Conservation (phyloP, 2,329 filamentous ascomycete species). For the Fusarium coicis region DNA sequence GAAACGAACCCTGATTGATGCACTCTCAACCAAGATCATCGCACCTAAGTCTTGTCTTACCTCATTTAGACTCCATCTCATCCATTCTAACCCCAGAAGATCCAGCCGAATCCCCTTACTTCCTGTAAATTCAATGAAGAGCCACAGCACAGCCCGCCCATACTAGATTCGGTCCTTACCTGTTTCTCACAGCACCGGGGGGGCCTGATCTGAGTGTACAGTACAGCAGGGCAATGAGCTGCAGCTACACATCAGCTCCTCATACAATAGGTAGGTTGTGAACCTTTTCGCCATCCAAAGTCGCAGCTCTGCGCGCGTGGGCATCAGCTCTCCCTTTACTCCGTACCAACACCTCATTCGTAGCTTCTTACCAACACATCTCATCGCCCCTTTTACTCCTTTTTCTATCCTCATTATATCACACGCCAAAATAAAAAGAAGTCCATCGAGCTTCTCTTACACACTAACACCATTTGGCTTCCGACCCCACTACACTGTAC, state of each 20-base stretch:
- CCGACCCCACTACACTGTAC: conserved; percentile 24
- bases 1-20: conserved; percentile 25
- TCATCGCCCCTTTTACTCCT: conserved; percentile 19
- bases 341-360: conserved; percentile 6
- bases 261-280: not conserved
- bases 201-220: not conserved
- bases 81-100: conserved; percentile 13
- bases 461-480: conserved; percentile 24
- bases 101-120: conserved; percentile 15
- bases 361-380: conserved; percentile 4
- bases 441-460: not conserved
- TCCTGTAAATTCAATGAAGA: not conserved
- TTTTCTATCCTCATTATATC: conserved; percentile 7
- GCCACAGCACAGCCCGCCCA: conserved; percentile 8
- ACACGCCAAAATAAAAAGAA: conserved; percentile 24
- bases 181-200: conserved; percentile 1
- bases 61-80: conserved; percentile 31
- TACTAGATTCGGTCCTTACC: conserved; percentile 16
- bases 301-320: conserved; percentile 22
- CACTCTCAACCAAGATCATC: conserved; percentile 30
- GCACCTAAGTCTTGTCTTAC: conserved; percentile 37
- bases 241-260: conserved; percentile 29
- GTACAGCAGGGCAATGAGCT: not conserved
- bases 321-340: conserved; percentile 8
- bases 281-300: conserved; percentile 16